Percentiles rank a stretch among this genome's conserved stretches.
Evolutionary conservation across 108 stramenopile genomes (phyloP).

Genomic region (Epithemia pelagica): DNA sequence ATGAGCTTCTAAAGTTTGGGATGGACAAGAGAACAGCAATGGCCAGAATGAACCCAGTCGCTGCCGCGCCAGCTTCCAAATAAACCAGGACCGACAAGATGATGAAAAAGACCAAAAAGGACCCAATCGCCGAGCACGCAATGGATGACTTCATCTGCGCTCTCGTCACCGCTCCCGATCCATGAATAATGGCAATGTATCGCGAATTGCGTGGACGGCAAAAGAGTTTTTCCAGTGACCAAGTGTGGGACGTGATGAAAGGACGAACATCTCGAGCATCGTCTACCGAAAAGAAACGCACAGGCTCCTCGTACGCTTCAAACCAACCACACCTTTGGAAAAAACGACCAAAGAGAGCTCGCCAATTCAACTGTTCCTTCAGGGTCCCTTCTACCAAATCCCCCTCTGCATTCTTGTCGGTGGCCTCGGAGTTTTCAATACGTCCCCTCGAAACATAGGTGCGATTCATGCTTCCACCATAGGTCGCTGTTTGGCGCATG

Average conservation of each 20-base stretch:
- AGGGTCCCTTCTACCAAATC: not conserved
- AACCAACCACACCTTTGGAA: not conserved
- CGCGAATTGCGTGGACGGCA: constrained; percentile 25
- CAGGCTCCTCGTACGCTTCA: constrained; percentile 28
- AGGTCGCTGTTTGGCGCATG: constrained; percentile 15
- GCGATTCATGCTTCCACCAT: constrained; percentile 5
- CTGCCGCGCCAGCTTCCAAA: constrained; percentile 4
- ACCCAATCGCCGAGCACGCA: constrained; percentile 32
- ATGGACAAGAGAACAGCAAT: not conserved
- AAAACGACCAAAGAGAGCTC: not conserved
- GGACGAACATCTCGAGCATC: constrained; percentile 48
- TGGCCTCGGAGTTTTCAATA: constrained; percentile 10
- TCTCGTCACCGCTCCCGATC: constrained; percentile 28
- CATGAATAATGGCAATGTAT: constrained; percentile 32
- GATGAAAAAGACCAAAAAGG: constrained; percentile 19
- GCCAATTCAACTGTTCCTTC: not conserved
- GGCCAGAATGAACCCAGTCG: constrained; percentile 1
- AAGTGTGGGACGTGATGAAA: constrained; percentile 39
- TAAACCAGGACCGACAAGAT: constrained; percentile 22
- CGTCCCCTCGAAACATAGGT: constrained; percentile 11
- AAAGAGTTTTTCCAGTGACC: constrained; percentile 37
- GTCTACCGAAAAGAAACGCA: constrained; percentile 30
- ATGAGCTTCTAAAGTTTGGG: constrained; percentile 3
- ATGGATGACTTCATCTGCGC: constrained; percentile 22
- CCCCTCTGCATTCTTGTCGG: constrained; percentile 4